Percentiles rank a stretch among this genome's conserved stretches.
These are phyloP conservation scores for Syzygium jambos DNA, from an alignment of 345 rosid genomes.

Conservation along the genomic window DNA sequence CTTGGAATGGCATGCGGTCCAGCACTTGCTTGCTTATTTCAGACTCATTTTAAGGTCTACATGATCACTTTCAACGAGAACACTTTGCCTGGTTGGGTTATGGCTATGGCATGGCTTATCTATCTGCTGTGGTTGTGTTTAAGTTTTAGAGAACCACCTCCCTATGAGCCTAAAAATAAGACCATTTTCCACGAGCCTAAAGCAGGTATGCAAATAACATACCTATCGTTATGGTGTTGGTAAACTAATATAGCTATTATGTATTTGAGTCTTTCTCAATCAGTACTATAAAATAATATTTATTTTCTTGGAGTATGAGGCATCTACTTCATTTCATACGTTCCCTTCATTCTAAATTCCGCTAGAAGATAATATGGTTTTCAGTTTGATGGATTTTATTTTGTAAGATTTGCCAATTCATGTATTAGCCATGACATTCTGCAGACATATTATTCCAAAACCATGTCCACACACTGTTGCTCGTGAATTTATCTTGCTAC, in stretches of 20 bases:
- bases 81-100: conserved; percentile 98
- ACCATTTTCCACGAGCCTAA: conserved; percentile 19
- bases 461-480: not conserved
- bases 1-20: conserved; percentile 99
- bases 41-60: conserved; percentile 61
- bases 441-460: not conserved
- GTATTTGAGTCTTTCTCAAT: not conserved
- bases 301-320: not conserved
- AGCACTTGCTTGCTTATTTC: conserved; percentile 92
- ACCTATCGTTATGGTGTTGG: not conserved
- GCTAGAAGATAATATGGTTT: not conserved
- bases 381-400: not conserved
- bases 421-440: not conserved
- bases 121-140: conserved; percentile 81
- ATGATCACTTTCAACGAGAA: conserved; percentile 63
- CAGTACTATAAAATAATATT: not conserved
- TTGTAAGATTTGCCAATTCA: not conserved
- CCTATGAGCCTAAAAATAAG: conserved; percentile 32
- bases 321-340: not conserved
- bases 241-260: not conserved
- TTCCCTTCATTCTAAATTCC: not conserved
- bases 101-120: conserved; percentile 86
- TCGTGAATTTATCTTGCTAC: not conserved
- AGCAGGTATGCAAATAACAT: conserved; percentile 29
- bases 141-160: conserved; percentile 87